Evolutionary conservation across 176 grass and related monocot genomes (phyloP), one percentile per base, ranked within the genome.

Genomic region (Zoysia japonica): DNA sequence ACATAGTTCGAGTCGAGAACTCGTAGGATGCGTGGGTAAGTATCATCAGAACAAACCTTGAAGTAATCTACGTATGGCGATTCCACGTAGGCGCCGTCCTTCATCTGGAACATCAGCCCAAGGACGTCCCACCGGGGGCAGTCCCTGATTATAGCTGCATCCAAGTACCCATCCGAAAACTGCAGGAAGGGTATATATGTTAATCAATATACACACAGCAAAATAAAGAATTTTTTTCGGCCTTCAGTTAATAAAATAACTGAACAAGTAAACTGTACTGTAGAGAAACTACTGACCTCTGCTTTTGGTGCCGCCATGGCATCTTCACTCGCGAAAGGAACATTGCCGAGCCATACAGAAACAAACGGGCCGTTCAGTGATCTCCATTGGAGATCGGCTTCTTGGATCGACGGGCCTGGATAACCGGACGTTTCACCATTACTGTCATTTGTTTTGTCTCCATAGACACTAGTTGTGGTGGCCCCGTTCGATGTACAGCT

Each of bases 101-200:
- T 87, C 88, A 88, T 91, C 81, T 93, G 80, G 54, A 96, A 44
- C 72, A 99, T 19, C 36, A 96, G 84, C 46, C 75, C 79, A 11
- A 89, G 61, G 47, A 88, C 76, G 39, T 79, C 88, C 40, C 84
- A 90, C 66, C 79, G 85, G 13, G 96, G 90, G 78, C 96, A 99
- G 5, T 99, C 86, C 89, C 71, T 95, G 61, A 99, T 77, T 80
- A 99, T 89, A n/a, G 90, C 84, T 42, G 67, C 90, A 80, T 99
- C 96, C 88, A 99, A 84, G 90, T 88, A 99, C 40, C 96, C 96
- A 88, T 99, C 96, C 20, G 92, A 88, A 75, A 99, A 96, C 96
- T 99, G 80, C 72, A 92, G 47, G 6, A 67, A 35, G 42, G 59
- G 73, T 57, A 20, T 63, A 78, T 3, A 28, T 28, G 28, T 28